Conservation (phyloP, 2,329 filamentous ascomycete genomes). For the Fusarium sp. region DNA sequence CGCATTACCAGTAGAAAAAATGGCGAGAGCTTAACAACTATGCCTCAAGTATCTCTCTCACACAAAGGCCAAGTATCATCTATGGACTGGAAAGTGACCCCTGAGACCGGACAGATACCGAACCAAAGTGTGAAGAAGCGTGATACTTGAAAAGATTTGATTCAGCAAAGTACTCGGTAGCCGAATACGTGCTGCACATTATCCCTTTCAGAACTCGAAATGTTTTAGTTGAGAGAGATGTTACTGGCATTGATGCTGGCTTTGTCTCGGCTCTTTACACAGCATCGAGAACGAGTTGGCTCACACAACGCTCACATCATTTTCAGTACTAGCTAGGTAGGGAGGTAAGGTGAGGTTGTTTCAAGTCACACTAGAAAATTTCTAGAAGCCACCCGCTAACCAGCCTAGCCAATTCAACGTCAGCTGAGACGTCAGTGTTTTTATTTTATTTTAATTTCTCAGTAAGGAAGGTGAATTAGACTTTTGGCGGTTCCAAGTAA, state of each 20-base stretch:
- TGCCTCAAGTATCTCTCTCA: neutral
- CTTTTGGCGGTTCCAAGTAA: slow-evolving; percentile 13
- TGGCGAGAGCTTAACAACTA: slow-evolving; percentile 7
- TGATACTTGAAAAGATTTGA: neutral
- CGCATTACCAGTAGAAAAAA: slow-evolving; percentile 6
- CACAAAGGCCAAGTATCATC: neutral
- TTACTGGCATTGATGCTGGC: slow-evolving; percentile 1
- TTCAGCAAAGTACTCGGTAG: neutral
- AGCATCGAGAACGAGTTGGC: slow-evolving; percentile 6
- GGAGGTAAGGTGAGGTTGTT: slow-evolving; percentile 32
- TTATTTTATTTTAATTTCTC: neutral
- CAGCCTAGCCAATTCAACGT: slow-evolving; percentile 23
- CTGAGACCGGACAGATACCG: neutral
- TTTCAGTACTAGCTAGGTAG: slow-evolving; percentile 10
- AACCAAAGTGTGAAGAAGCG: slow-evolving; percentile 11
- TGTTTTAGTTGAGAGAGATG: neutral
- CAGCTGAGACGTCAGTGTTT: slow-evolving; percentile 40
- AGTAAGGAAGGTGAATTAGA: slow-evolving; percentile 17
- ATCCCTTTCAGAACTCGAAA: neutral
- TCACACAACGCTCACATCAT: slow-evolving; percentile 16
- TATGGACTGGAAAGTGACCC: neutral
- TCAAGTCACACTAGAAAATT: slow-evolving; percentile 43
- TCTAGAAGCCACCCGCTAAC: slow-evolving; percentile 37
- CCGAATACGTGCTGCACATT: neutral
- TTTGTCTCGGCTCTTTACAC: slow-evolving; percentile 1